Conservation (phyloP, 768 basidiomycete genomes). For the Sutorius australiensis region DNA sequence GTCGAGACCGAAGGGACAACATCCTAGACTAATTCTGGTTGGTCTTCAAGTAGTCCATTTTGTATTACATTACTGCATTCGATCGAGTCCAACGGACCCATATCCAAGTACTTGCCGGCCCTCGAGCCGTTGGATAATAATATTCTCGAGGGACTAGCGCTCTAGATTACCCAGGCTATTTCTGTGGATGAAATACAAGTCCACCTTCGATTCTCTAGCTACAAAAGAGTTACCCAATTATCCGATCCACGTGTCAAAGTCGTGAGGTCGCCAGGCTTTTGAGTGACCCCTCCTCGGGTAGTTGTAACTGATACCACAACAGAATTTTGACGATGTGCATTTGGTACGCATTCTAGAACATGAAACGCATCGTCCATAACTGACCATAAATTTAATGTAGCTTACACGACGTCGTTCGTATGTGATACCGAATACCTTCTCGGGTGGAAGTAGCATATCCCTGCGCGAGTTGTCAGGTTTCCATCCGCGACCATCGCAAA, state of each 20-base stretch:
- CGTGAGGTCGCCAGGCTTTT: background rate
- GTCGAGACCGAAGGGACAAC: background rate
- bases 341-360: background rate
- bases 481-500: background rate
- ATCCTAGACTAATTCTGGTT: background rate
- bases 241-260: conserved; percentile 34
- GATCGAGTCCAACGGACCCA: too few relatives aligned
- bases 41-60: background rate
- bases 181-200: conserved; percentile 63
- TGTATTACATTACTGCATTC: background rate
- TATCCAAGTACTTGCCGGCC: too few relatives aligned
- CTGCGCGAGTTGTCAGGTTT: background rate
- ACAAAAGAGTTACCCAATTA: conserved; percentile 51
- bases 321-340: background rate
- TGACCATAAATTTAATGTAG: background rate
- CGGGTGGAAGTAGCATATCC: conserved; percentile 3
- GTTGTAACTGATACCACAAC: background rate
- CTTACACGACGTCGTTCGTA: background rate
- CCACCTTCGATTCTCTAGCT: background rate
- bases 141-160: conserved; percentile 59
- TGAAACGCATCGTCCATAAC: conserved; percentile 3
- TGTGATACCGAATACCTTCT: background rate
- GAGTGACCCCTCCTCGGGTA: background rate
- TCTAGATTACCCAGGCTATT: conserved; percentile 47
- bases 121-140: conserved; percentile 22